Base-by-base conservation (phyloP, 305 asterid genomes). In the Petunia hybrid region DNA sequence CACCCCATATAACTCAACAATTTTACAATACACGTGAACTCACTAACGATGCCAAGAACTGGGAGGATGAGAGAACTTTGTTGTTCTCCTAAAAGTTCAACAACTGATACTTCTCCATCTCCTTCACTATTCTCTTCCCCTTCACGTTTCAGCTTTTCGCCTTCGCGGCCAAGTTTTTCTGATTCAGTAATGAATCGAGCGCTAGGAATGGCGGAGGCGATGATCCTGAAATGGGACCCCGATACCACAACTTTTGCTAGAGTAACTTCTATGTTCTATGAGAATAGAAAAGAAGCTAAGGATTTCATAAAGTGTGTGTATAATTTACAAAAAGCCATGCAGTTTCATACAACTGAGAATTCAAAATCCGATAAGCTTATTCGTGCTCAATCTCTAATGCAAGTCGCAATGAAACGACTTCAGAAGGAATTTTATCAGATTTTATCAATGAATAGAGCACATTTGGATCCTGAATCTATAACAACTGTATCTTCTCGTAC, bases 361-460 rank as follows among this genome's bases (percentile, higher is more conserved):
- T 80, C 95, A 2, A 79, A 79, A 84, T 90, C 98, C 0, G 94
- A 88, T 0, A 93, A 90, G 14, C 78, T 93, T 39, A 80, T 74
- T 16, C 92, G 89, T 1, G 94, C 94, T 1, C 94, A 95, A 62
- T 87, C 80, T 74, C 84, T 93, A 57, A 95, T 93, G 98, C 91
- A 90, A 76, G 86, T 87, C 36, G 97, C 99, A 0, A 85, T 95
- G 94, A 90, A 89, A 82, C 83, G 97, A 43, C 89, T 95, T 3
- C 93, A 93, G 84, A 93, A 92, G 82, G 99, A 95, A 88, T 92
- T 95, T 65, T 92, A 95, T 88, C 98, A 91, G 88, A 89, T 93
- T 35, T 86, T 95, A 41, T 91, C 98, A 2, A 88, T 83, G 87
- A 95, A 92, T 60, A 84, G 97, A 35, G 98, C 95, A 46, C 90